Evolutionary conservation across 208 protist species (phyloP), one percentile per base, ranked within the genome.

Genomic region (Leishmania aethiopica): DNA sequence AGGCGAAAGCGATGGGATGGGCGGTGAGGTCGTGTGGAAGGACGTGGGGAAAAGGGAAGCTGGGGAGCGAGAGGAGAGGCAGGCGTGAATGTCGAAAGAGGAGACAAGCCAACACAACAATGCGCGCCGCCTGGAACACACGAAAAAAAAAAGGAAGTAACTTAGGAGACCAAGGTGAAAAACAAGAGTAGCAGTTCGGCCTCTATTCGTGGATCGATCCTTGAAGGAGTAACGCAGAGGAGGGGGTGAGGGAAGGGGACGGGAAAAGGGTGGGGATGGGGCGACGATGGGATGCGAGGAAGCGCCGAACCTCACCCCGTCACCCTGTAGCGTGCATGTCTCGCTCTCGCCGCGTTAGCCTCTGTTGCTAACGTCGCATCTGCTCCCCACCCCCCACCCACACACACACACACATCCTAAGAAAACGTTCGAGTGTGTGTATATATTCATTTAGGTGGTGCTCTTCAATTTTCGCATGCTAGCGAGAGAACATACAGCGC

Each of bases 271-370:
- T 5, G 22, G 13, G 70, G 42, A 11, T 25, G 1, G 57, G 25
- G 25, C 25, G 28, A 37, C 45, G 45, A 55, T 35, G 70, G 47
- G 15, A n/a, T 3, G 45, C 42, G 13, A 53, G 6, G 45, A 74
- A 74, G 45, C 70, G 25, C 40, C 28, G 28, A 45, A 74, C 70
- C 37, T 19, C 45, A 74, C 25, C 28, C 2, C 40, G 28, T 53
- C 70, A 53, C 45, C 25, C 25, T 51, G 70, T 74, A 55, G 47
- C 25, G 28, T 51, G 70, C n/a, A 45, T 10, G 45, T 78, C 42
- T 87, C 55, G 32, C 64, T 11, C 47, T 78, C 42, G 22, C 76
- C 69, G 40, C 86, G 85, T 7, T 47, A 64, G 45, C 7, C 32
- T 62, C 75, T 66, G 53, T 76, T 81, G 35, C 47, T 60, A 51